phyloP scores from a whole-genome alignment of 768 basidiomycete species.

The Hemileccinum impolitum region DNA sequence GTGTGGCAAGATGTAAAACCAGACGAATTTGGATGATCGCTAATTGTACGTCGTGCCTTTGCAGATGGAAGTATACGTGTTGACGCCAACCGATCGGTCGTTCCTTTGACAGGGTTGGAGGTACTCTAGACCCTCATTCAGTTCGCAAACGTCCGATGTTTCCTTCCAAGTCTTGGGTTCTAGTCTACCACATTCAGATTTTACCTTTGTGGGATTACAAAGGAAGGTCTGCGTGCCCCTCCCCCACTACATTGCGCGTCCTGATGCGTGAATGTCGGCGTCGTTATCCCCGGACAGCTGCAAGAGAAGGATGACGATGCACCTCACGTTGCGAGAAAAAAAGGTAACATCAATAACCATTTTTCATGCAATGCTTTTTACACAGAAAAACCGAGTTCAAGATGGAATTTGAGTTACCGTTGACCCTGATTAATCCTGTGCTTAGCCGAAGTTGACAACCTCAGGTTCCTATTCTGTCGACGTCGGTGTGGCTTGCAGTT shows the following conservation, averaged over 20 bases:
- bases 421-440: background rate
- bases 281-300: conserved; percentile 5
- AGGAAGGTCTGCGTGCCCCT: background rate
- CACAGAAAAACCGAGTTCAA: background rate
- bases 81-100: background rate
- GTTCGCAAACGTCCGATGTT: too few relatives aligned
- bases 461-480: background rate
- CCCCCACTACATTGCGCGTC: conserved; percentile 7
- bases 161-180: background rate
- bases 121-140: background rate
- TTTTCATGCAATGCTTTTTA: background rate
- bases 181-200: background rate
- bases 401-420: background rate
- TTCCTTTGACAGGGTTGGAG: background rate
- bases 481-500: conserved; percentile 1
- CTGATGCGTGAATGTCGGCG: conserved; percentile 15
- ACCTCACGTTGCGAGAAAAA: background rate
- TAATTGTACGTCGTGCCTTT: background rate
- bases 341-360: background rate
- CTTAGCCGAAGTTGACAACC: too few relatives aligned
- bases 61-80: background rate
- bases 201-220: background rate
- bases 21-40: background rate
- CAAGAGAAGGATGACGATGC: background rate
- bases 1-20: background rate